phyloP scores from a whole-genome alignment of 2,329 filamentous ascomycete genomes.

The Shiraia bambusicola region DNA sequence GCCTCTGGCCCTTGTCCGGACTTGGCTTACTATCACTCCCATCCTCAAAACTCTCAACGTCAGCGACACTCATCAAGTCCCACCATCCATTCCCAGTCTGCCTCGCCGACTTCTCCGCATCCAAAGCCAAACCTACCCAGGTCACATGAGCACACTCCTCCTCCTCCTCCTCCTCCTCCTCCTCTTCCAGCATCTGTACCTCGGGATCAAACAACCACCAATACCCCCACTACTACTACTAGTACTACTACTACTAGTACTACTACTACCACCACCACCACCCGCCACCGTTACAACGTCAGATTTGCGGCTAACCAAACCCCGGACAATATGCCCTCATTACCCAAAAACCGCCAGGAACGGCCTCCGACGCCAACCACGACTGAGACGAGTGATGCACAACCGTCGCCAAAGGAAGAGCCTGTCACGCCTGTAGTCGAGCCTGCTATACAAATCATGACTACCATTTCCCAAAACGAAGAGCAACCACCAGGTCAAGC shows the following conservation, averaged over 20 bases:
- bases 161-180: slow-evolving; percentile 10
- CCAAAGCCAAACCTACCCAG: neutral
- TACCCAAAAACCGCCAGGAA: slow-evolving; percentile 16
- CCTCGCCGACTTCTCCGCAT: neutral
- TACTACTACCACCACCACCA: slow-evolving; percentile 14
- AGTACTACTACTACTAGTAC: slow-evolving; percentile 12
- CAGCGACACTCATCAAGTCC: slow-evolving; percentile 3
- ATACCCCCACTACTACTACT: slow-evolving; percentile 10
- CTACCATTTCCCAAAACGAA: too few relatives aligned
- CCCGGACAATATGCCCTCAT: slow-evolving; percentile 21
- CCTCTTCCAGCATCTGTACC: slow-evolving; percentile 1
- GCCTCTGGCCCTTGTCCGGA: slow-evolving; percentile 12
- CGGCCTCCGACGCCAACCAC: slow-evolving; percentile 18
- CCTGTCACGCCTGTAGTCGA: too few relatives aligned
- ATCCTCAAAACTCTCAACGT: slow-evolving; percentile 14
- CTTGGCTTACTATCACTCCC: slow-evolving; percentile 10
- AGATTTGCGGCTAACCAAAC: slow-evolving; percentile 26
- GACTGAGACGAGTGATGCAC: too few relatives aligned
- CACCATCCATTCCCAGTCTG: slow-evolving; percentile 3
- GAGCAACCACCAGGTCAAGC: too few relatives aligned
- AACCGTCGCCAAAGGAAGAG: too few relatives aligned
- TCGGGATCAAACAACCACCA: neutral
- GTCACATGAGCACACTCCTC: neutral
- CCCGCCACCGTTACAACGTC: slow-evolving; percentile 30
- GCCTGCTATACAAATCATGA: too few relatives aligned